These are phyloP conservation scores for Endothia cerciana DNA, from an alignment of 2,329 filamentous ascomycete genomes.

Conservation along the genomic window DNA sequence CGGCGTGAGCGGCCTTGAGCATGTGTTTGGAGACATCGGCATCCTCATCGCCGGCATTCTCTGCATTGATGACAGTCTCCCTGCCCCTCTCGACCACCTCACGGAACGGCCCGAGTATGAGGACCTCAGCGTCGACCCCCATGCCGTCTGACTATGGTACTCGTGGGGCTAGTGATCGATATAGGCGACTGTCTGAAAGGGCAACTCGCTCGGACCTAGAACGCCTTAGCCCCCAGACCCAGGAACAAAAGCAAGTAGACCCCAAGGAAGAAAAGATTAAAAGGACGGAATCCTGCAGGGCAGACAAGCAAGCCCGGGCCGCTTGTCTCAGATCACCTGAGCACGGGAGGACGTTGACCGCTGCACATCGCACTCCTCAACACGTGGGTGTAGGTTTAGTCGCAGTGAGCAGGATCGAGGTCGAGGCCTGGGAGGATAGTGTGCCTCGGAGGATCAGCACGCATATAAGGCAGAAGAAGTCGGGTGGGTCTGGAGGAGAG, in stretches of 20 bases:
- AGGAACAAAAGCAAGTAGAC: not conserved
- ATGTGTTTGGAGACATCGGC: conserved; percentile 36
- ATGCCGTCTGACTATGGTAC: not conserved
- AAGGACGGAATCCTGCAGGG: not conserved
- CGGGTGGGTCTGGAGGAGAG: not conserved
- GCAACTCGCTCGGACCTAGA: not conserved
- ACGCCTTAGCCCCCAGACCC: not conserved
- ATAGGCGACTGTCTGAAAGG: not conserved
- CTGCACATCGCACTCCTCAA: not conserved
- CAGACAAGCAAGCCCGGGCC: not conserved
- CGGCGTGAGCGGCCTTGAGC: conserved; percentile 38
- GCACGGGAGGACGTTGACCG: not conserved
- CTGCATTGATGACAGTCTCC: conserved; percentile 41
- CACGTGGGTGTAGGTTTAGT: not conserved
- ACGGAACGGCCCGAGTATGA: conserved; percentile 20
- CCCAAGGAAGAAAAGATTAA: not conserved
- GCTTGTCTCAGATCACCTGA: not conserved
- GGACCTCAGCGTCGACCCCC: conserved; percentile 34
- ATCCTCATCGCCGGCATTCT: conserved; percentile 33
- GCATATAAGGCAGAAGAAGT: not conserved
- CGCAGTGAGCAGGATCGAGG: not conserved
- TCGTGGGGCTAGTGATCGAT: not conserved
- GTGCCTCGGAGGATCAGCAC: not conserved
- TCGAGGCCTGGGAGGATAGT: not conserved
- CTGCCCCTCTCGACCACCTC: conserved; percentile 42